phyloP scores from a whole-genome alignment of 2,329 filamentous ascomycete genomes.

The Pyricularia pennisetigena region DNA sequence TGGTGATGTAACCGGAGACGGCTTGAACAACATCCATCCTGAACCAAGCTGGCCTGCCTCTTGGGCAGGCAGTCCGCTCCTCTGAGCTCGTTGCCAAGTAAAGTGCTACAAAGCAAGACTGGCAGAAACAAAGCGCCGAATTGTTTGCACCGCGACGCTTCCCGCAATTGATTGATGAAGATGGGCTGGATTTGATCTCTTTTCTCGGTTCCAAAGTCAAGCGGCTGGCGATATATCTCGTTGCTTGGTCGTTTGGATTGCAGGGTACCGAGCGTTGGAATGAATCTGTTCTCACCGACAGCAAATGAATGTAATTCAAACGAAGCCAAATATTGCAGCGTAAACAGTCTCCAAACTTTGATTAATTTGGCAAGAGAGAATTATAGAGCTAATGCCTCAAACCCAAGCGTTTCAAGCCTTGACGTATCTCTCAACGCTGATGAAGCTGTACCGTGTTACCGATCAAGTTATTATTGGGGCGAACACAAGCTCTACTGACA shows the following conservation, averaged over 20 bases:
- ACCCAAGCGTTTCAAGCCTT: background rate
- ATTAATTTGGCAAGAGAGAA: background rate
- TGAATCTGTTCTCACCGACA: background rate
- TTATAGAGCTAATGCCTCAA: background rate
- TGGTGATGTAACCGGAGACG: conserved; percentile 88
- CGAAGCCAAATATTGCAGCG: background rate
- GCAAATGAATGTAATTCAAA: background rate
- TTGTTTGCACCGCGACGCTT: background rate
- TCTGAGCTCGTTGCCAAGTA: background rate
- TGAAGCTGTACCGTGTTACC: background rate
- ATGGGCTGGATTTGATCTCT: background rate
- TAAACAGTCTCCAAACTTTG: background rate
- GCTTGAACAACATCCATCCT: conserved; percentile 91
- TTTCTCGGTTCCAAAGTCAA: background rate
- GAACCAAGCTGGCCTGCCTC: conserved; percentile 11
- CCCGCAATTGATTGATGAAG: background rate
- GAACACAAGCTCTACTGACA: background rate
- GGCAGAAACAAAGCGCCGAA: background rate
- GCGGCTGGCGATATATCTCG: background rate
- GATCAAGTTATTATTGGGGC: background rate
- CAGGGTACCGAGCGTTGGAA: background rate
- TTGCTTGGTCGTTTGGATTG: background rate
- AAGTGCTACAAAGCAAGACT: background rate
- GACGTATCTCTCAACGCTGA: background rate
- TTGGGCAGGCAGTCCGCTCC: background rate